A percentile compares a stretch with the other conserved stretches of the same genome.
Evolutionary conservation across 805 yeast genomes (phyloP).

Genomic region (Candida palmyrensis): DNA sequence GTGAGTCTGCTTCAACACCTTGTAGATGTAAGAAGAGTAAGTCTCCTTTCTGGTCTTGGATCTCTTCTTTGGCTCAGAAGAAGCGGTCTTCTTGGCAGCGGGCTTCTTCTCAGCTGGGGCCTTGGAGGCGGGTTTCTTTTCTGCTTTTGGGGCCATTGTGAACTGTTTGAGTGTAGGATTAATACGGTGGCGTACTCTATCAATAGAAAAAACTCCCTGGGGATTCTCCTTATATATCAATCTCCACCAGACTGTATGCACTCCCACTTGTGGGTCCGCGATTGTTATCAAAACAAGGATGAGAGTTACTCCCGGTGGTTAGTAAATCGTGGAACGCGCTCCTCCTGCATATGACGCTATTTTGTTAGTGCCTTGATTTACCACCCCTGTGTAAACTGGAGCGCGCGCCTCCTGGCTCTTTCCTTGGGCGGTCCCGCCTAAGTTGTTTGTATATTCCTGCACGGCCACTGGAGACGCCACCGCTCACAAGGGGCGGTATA

Average conservation of each 20-base stretch:
- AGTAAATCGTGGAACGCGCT: constrained; percentile 1
- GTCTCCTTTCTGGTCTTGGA: constrained; percentile 35
- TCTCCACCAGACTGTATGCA: constrained; percentile 2
- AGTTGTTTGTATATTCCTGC: constrained; percentile 2
- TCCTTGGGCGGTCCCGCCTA: neutral
- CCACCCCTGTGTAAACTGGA: constrained; percentile 2
- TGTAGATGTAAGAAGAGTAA: constrained; percentile 34
- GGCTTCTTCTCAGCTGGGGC: constrained; percentile 38
- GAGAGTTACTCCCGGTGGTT: constrained; percentile 1
- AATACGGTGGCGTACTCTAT: no score
- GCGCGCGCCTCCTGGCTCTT: neutral
- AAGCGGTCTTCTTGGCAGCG: constrained; percentile 31
- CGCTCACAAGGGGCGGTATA: neutral
- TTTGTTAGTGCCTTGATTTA: constrained; percentile 1
- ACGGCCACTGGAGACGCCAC: constrained; percentile 1
- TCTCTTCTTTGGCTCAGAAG: constrained; percentile 29
- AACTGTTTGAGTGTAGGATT: constrained; percentile 1
- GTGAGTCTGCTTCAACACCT: constrained; percentile 36
- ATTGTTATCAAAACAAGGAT: constrained; percentile 4
- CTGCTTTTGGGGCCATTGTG: constrained; percentile 34
- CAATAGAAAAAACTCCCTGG: no score
- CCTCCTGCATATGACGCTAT: constrained; percentile 2
- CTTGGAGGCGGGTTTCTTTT: constrained; percentile 36
- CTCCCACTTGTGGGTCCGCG: neutral
- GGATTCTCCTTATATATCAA: constrained; percentile 4